These are phyloP conservation scores for Fusarium siculi DNA, from an alignment of 2,329 filamentous ascomycete species.

Conservation along the genomic window DNA sequence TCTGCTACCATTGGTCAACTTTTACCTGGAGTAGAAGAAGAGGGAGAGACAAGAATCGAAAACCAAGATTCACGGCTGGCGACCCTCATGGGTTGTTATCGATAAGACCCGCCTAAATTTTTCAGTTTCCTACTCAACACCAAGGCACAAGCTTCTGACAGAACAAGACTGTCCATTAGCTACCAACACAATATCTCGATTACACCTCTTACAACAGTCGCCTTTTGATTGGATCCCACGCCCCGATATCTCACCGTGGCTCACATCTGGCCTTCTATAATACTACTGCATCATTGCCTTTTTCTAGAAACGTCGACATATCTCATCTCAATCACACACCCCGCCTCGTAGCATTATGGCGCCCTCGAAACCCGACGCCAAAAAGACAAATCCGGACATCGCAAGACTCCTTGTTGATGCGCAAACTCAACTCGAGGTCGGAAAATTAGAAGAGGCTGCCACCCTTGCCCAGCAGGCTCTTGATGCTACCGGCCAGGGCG, in stretches of 20 bases:
- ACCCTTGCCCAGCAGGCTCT: slow-evolving; percentile 56
- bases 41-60: background rate
- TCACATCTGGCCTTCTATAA: background rate
- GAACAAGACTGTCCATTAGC: slow-evolving; percentile 13
- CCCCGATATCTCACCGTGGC: background rate
- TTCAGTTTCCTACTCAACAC: slow-evolving; percentile 43
- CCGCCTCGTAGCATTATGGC: slow-evolving; percentile 50
- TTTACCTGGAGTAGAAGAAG: background rate
- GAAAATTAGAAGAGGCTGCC: slow-evolving; percentile 55
- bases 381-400: slow-evolving; percentile 50
- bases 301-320: background rate
- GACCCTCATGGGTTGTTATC: slow-evolving; percentile 40
- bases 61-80: background rate
- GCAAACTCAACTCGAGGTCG: slow-evolving; percentile 55
- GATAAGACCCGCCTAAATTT: slow-evolving; percentile 48
- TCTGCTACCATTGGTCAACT: background rate
- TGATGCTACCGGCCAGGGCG: slow-evolving; percentile 55
- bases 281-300: background rate
- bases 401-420: slow-evolving; percentile 52
- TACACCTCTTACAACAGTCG: slow-evolving; percentile 2
- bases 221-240: background rate
- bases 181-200: slow-evolving; percentile 1
- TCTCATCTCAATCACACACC: slow-evolving; percentile 4
- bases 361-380: slow-evolving; percentile 53
- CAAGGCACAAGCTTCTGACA: slow-evolving; percentile 31